Conservation (phyloP, 495 filamentous ascomycete species). For the Hyaloscypha variabilis region DNA sequence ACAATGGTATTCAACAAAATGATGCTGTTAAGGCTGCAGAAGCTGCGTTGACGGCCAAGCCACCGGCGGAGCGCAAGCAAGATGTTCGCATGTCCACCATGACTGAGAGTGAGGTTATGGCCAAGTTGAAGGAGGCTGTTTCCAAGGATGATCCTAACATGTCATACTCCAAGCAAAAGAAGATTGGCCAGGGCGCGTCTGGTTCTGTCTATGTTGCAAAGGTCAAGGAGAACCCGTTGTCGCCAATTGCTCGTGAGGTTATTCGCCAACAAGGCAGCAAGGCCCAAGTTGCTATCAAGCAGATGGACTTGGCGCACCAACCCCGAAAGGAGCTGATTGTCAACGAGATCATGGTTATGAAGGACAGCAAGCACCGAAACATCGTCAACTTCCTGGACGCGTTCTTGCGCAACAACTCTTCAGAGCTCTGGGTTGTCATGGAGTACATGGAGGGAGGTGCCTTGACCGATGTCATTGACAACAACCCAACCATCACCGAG, state of each 20-base stretch:
- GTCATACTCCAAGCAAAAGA: constrained; percentile 97
- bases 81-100: constrained; percentile 95
- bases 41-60: constrained; percentile 76
- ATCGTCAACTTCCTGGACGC: constrained; percentile 99
- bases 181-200: constrained; percentile 97
- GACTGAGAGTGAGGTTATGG: constrained; percentile 96
- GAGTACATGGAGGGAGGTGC: constrained; percentile 99
- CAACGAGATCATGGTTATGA: constrained; percentile 99
- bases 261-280: constrained; percentile 69
- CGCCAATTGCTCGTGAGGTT: constrained; percentile 64
- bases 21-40: constrained; percentile 81
- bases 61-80: constrained; percentile 72
- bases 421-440: constrained; percentile 98
- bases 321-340: constrained; percentile 98
- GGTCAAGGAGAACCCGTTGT: constrained; percentile 74
- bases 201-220: constrained; percentile 98
- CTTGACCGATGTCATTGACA: constrained; percentile 97
- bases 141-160: constrained; percentile 89
- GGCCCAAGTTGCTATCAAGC: constrained; percentile 94
- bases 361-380: constrained; percentile 95
- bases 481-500: constrained; percentile 93
- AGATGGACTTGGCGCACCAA: constrained; percentile 98
- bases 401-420: constrained; percentile 88
- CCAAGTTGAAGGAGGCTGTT: constrained; percentile 87
- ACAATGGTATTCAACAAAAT: constrained; percentile 47